Evolutionary conservation across 495 filamentous ascomycete genomes (phyloP).

Genomic region (Pseudevernia furfuracea): DNA sequence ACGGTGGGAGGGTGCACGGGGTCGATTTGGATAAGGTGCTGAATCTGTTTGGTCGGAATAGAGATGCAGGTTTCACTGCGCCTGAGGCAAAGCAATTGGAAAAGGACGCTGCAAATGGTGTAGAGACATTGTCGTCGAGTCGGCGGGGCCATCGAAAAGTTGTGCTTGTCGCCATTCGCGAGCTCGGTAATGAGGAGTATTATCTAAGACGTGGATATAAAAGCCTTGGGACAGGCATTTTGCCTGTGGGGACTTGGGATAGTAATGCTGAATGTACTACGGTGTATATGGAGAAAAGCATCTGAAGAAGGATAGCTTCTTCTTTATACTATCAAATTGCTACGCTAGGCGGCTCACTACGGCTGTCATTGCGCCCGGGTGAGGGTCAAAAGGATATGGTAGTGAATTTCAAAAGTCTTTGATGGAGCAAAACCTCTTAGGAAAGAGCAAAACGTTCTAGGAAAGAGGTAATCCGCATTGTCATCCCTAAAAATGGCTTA

Average conservation of each 20-base stretch:
- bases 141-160: neutral
- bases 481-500: no score
- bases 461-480: no score
- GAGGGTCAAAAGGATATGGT: no score
- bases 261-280: neutral
- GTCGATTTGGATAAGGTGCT: neutral
- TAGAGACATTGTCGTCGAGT: neutral
- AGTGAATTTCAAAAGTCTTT: no score
- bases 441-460: no score
- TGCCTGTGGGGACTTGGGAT: neutral
- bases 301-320: neutral
- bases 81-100: neutral
- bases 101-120: neutral
- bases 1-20: neutral
- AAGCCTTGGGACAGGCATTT: neutral
- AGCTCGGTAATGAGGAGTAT: neutral
- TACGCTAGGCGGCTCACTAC: no score
- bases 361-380: no score
- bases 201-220: neutral
- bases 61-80: neutral
- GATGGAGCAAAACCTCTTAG: no score
- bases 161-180: neutral
- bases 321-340: no score
- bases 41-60: neutral
- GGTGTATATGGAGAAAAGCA: neutral